Evolutionary conservation across 306 rosid species (phyloP), one percentile per base, ranked within the genome.

Genomic region (Gastrolobium bilobum): DNA sequence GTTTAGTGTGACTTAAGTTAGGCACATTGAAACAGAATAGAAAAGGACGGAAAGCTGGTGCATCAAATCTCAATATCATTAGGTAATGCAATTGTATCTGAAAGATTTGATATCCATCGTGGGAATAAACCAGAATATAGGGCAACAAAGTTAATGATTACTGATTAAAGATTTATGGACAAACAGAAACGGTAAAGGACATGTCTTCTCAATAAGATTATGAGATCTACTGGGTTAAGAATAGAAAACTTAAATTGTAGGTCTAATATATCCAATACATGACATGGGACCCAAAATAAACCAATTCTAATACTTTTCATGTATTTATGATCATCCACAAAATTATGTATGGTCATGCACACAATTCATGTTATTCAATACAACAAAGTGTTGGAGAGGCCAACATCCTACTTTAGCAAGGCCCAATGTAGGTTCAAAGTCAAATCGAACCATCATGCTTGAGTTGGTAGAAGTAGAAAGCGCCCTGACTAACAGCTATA

Each of bases 61-160:
- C 74, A 73, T 78, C 83, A 66, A 64, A 71, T 83, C 80, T 72
- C 61, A 69, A 31, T 76, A 76, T 69, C 53, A 71, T 46, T 64
- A 48, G 42, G 61, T 48, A 77, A 72, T 77, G 82, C 70, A 82
- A 47, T 51, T 82, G 68, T 61, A 33, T 71, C 62, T 53, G 5
- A 60, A 70, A 72, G 66, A 71, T 64, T 64, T 83, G 65, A 83
- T 78, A 52, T 39, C 67, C 51, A 44, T 59, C 11, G 9, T 69
- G 65, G 52, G 86, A 72, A 72, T 77, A 83, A 76, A 77, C 71
- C 71, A 69, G 86, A 73, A 72, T 71, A 78, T 65, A 8, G n/a
- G 8, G 50, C 75, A 62, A 37, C 56, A 61, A 35, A 46, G 73
- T 61, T 26, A 54, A 71, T 54, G 62, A 82, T 76, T 68, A 34